Evolutionary conservation across 257 asterid species (phyloP).

Genomic region (Oldenlandia corymbosa): DNA sequence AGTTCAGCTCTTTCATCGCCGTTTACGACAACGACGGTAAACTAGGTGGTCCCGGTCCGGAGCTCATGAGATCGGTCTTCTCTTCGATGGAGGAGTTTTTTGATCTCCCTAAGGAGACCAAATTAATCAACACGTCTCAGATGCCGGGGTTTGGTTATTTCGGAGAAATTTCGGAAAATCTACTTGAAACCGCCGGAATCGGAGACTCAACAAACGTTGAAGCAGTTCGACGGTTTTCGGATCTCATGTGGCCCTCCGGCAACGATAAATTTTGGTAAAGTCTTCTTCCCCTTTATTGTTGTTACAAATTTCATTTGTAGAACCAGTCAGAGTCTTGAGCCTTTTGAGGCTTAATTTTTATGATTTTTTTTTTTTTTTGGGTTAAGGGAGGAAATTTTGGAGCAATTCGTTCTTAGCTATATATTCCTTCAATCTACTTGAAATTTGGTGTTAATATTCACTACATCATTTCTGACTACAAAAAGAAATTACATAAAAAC

Average conservation of each 20-base stretch:
- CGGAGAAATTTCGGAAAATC: conserved; percentile 28
- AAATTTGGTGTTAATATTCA: too few relatives aligned
- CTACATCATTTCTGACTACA: too few relatives aligned
- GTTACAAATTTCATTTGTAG: too few relatives aligned
- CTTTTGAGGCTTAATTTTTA: too few relatives aligned
- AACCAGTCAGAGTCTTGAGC: too few relatives aligned
- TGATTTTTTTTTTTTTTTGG: too few relatives aligned
- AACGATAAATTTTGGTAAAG: conserved; percentile 34
- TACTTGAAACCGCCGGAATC: conserved; percentile 51
- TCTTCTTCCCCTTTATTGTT: too few relatives aligned
- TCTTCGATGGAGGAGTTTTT: conserved; percentile 27
- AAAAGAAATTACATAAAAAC: too few relatives aligned
- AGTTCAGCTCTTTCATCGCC: conserved; percentile 44
- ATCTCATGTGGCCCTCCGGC: conserved; percentile 62
- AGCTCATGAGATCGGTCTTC: conserved; percentile 26
- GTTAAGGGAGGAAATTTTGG: too few relatives aligned
- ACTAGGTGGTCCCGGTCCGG: background rate
- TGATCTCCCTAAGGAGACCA: conserved; percentile 46
- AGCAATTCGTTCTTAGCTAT: too few relatives aligned
- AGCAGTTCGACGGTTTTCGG: conserved; percentile 31
- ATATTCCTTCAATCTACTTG: too few relatives aligned
- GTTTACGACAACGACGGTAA: conserved; percentile 19
- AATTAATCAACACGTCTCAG: conserved; percentile 29
- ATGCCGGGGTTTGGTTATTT: conserved; percentile 36
- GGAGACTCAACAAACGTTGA: conserved; percentile 32